Base-by-base conservation (phyloP, 2,329 filamentous ascomycete species). In the Scytalidium lignicola region DNA sequence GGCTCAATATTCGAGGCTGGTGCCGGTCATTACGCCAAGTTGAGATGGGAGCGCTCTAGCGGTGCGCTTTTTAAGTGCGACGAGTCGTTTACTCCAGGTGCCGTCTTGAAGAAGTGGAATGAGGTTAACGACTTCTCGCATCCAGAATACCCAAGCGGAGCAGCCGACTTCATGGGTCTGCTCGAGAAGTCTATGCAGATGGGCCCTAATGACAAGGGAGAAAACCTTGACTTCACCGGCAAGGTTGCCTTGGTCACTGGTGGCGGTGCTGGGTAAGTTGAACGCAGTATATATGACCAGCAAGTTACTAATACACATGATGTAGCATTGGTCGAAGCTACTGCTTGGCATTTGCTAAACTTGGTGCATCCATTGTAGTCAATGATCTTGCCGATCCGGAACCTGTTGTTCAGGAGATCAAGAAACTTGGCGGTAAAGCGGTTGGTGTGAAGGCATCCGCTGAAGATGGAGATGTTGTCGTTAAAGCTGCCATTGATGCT, bases 361-460 rank as follows among this genome's bases (percentile, higher is more conserved):
- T 84, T 51, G 90, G 90, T 52, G 89, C 89, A 32, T 83, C 86
- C 46, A 76, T 99, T 21, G 92, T 97, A 28, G 90, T 99, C 60
- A 99, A 99, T 71, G 93, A 99, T 66, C 78, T 99, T n/a, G 81
- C 85, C 44, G 86, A 97, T 74, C 93, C 93, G 5, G 91, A 96
- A 64, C 80, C 81, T 44, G 90, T 95, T 32, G 93, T 97, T 37
- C 80, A 86, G 61, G 93, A 99, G 75, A 97, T 99, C 66, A 86
- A 88, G 74, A 87, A 91, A 70, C 64, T 85, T 43, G 93, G 93
- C 50, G 92, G 91, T 56, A 86, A 95, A 72, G 92, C 93, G 22
- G 88, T 89, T 50, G 90, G 90, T 60, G 90, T 95, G 70, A 96
- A 95, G 76, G 90, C 89, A 50, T 95, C 88, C 44, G 91, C 91